phyloP scores from a whole-genome alignment of 2,329 filamentous ascomycete species.

The Stagonosporopsis tanaceti region DNA sequence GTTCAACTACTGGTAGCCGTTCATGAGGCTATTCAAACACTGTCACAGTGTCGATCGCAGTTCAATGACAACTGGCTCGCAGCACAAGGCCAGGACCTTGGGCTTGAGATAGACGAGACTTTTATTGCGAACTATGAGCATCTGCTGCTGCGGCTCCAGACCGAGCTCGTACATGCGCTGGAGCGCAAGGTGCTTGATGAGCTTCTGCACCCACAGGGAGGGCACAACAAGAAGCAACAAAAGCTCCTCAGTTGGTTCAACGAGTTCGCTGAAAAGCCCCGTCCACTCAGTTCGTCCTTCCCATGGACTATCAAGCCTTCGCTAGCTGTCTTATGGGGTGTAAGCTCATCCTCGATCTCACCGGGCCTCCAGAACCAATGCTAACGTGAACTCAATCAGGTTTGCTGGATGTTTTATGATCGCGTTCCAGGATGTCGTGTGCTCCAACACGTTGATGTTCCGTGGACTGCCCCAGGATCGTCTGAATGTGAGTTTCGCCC shows the following conservation, averaged over 20 bases:
- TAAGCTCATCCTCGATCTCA: slow-evolving; percentile 6
- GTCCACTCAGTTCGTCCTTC: slow-evolving; percentile 49
- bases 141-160: slow-evolving; percentile 49
- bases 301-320: slow-evolving; percentile 56
- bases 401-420: slow-evolving; percentile 53
- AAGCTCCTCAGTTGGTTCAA: slow-evolving; percentile 50
- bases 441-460: slow-evolving; percentile 36
- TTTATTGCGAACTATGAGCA: slow-evolving; percentile 56
- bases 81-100: slow-evolving; percentile 38
- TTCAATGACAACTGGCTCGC: slow-evolving; percentile 44
- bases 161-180: slow-evolving; percentile 45
- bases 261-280: slow-evolving; percentile 51
- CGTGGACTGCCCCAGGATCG: slow-evolving; percentile 40
- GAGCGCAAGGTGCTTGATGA: slow-evolving; percentile 39
- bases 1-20: slow-evolving; percentile 38
- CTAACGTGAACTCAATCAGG: slow-evolving; percentile 12
- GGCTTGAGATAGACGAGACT: slow-evolving; percentile 44
- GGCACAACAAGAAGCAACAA: slow-evolving; percentile 45
- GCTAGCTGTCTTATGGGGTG: slow-evolving; percentile 55
- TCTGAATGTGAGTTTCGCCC: slow-evolving; percentile 46
- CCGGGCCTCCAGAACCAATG: not conserved
- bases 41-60: slow-evolving; percentile 36
- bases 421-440: slow-evolving; percentile 37
- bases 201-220: slow-evolving; percentile 31
- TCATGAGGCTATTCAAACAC: slow-evolving; percentile 42